Conservation (phyloP, 2,329 filamentous ascomycete genomes). For the Penicillium italicum region DNA sequence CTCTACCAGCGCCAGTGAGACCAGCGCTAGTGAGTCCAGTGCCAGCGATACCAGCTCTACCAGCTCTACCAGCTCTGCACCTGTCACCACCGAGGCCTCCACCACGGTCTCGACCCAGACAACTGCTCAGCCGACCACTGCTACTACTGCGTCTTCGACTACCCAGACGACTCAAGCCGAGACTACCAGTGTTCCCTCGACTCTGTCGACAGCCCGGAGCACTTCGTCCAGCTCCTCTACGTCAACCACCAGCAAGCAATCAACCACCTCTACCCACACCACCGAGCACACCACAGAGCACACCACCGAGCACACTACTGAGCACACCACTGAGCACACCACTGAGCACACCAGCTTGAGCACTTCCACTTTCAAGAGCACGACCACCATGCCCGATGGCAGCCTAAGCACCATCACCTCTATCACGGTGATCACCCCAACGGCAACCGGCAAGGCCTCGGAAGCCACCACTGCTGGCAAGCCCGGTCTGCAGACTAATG, state of each 20-base stretch:
- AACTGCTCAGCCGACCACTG: slow-evolving; percentile 28
- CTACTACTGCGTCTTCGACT: slow-evolving; percentile 6
- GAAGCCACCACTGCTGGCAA: slow-evolving; percentile 20
- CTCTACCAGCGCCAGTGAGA: no score
- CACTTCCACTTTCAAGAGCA: slow-evolving; percentile 42
- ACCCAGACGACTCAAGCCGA: slow-evolving; percentile 9
- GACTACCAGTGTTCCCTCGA: slow-evolving; percentile 17
- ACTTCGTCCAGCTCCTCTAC: slow-evolving; percentile 9
- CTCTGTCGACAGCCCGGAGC: slow-evolving; percentile 18
- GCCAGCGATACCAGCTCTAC: background rate
- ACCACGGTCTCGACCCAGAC: slow-evolving; percentile 7
- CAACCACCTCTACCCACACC: slow-evolving; percentile 22
- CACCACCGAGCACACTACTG: no score
- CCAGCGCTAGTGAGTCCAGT: background rate
- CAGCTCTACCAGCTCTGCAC: slow-evolving; percentile 4
- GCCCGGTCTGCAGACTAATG: slow-evolving; percentile 42
- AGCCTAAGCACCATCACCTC: slow-evolving; percentile 43
- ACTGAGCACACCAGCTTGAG: slow-evolving; percentile 27
- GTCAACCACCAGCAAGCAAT: slow-evolving; percentile 3
- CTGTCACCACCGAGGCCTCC: background rate
- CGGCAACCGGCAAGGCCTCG: slow-evolving; percentile 19
- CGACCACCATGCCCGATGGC: slow-evolving; percentile 44
- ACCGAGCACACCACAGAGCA: slow-evolving; percentile 20
- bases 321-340: slow-evolving; percentile 3
- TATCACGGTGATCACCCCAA: slow-evolving; percentile 44